Percentiles rank a stretch among this genome's conserved stretches.
Conservation (phyloP, 2,329 filamentous ascomycete species). For the Ambrosiella cleistominuta region DNA sequence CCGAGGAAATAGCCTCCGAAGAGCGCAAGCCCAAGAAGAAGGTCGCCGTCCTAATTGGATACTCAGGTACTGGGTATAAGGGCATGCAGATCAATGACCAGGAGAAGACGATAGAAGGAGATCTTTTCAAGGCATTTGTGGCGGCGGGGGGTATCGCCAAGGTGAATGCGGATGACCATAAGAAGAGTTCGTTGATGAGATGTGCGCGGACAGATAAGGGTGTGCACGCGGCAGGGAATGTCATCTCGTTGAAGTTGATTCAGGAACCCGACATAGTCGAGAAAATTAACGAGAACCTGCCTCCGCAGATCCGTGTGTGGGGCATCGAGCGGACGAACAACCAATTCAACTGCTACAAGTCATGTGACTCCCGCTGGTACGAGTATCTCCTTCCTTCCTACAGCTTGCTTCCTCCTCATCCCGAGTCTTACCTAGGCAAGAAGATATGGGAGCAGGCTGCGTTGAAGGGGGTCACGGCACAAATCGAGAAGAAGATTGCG, state of each 20-base stretch:
- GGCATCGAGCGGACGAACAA: conserved; percentile 79
- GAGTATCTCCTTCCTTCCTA: conserved; percentile 94
- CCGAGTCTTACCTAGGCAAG: conserved; percentile 67
- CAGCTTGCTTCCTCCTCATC: conserved; percentile 81
- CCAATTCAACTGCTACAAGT: conserved; percentile 84
- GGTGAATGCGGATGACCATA: conserved; percentile 88
- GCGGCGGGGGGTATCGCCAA: conserved; percentile 87
- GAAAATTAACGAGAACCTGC: conserved; percentile 76
- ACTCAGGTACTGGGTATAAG: conserved; percentile 90
- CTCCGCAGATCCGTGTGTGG: conserved; percentile 86
- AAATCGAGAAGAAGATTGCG: conserved; percentile 49
- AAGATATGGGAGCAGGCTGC: conserved; percentile 65
- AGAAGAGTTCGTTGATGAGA: conserved; percentile 84
- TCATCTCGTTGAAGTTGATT: conserved; percentile 89
- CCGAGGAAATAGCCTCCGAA: conserved; percentile 78
- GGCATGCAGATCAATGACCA: conserved; percentile 79
- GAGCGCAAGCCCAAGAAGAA: conserved; percentile 84
- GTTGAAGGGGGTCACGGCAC: conserved; percentile 53
- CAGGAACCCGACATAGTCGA: conserved; percentile 77
- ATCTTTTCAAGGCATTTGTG: conserved; percentile 84
- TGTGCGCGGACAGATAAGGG: conserved; percentile 96
- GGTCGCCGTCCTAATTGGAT: conserved; percentile 87
- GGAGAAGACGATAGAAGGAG: conserved; percentile 89
- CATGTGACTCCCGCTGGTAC: conserved; percentile 90
- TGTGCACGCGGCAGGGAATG: conserved; percentile 87